phyloP scores from a whole-genome alignment of 495 filamentous ascomycete species.

The Penicillium verhagenii region DNA sequence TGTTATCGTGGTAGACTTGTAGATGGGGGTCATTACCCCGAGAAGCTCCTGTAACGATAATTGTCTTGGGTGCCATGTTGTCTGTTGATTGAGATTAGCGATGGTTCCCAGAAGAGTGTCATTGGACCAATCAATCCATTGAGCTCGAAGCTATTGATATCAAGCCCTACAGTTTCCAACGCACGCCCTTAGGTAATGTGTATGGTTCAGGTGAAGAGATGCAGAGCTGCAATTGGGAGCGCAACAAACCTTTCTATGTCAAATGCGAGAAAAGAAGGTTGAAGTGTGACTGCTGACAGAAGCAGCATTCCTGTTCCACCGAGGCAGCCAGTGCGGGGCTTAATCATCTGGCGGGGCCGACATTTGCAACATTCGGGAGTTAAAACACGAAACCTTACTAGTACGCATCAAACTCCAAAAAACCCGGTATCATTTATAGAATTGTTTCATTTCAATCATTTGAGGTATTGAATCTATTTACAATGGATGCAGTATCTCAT shows the following conservation, averaged over 20 bases:
- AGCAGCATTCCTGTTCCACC: background rate
- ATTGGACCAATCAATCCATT: background rate
- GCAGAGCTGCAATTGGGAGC: background rate
- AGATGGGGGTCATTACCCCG: constrained; percentile 44
- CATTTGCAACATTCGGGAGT: background rate
- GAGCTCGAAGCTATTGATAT: background rate
- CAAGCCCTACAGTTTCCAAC: background rate
- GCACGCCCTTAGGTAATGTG: background rate
- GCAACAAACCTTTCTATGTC: background rate
- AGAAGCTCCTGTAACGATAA: constrained; percentile 64
- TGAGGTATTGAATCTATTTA: background rate
- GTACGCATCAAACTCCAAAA: too few species aligned
- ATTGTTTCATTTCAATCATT: background rate
- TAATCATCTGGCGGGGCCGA: constrained; percentile 3
- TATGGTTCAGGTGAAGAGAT: background rate
- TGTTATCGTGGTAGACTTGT: background rate
- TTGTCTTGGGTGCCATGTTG: constrained; percentile 48
- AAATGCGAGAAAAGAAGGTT: background rate
- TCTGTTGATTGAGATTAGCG: constrained; percentile 1
- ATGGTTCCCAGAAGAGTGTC: background rate
- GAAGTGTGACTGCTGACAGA: too few species aligned
- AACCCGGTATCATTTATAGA: too few species aligned
- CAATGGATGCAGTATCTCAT: background rate
- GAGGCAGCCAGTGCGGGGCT: background rate
- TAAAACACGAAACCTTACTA: too few species aligned